Percentiles rank a stretch among this genome's conserved stretches.
Conservation (phyloP, 495 filamentous ascomycete genomes). For the Penicillium samsonianum region DNA sequence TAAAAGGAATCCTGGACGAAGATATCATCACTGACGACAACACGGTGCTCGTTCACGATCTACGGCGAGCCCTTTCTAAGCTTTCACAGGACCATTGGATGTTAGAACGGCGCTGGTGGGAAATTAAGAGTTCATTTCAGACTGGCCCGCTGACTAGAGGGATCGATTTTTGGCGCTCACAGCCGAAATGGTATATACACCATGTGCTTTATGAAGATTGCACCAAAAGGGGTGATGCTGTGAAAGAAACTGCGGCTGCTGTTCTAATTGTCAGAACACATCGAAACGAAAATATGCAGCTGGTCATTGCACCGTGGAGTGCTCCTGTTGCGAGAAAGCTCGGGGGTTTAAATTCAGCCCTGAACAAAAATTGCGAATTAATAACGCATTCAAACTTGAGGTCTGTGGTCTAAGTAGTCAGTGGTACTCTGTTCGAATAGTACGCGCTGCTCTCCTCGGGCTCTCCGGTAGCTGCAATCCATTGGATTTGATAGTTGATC, state of each 20-base stretch:
- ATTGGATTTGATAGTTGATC: too few relatives aligned
- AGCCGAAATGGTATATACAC: constrained; percentile 12
- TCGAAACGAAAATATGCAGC: neutral
- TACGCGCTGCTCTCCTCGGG: too few relatives aligned
- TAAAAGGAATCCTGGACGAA: neutral
- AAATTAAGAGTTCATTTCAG: neutral
- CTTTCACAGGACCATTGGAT: too few relatives aligned
- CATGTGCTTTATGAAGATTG: constrained; percentile 9
- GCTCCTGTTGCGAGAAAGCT: constrained; percentile 7
- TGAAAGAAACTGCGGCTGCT: constrained; percentile 8
- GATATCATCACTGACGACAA: too few relatives aligned
- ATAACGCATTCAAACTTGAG: too few relatives aligned
- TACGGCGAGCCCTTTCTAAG: neutral
- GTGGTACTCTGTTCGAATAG: too few relatives aligned
- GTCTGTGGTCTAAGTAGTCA: too few relatives aligned
- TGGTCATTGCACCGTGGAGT: constrained; percentile 13
- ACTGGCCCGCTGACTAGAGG: constrained; percentile 1
- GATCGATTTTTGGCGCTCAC: constrained; percentile 10
- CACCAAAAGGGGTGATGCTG: constrained; percentile 2
- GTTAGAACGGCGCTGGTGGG: neutral
- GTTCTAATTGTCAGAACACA: constrained; percentile 6
- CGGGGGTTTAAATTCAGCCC: neutral
- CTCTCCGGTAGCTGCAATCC: too few relatives aligned
- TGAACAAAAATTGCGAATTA: neutral
- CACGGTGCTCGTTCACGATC: neutral